phyloP scores from a whole-genome alignment of 2,329 filamentous ascomycete species.

The Exophiala bonariae region DNA sequence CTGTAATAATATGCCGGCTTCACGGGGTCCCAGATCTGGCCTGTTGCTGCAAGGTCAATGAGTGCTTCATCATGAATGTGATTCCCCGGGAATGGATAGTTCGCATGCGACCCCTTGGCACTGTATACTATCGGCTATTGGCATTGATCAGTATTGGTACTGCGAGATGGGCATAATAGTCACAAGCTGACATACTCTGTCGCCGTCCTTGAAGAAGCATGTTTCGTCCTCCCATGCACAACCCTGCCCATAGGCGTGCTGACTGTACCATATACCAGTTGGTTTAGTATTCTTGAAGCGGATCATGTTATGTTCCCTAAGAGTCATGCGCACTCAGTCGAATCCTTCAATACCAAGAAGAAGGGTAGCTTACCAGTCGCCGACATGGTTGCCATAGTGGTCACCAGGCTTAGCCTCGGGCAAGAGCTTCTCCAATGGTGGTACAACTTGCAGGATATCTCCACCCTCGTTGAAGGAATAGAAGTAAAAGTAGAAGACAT shows the following conservation, averaged over 20 bases:
- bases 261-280: conserved; percentile 62
- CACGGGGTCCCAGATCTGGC: conserved; percentile 83
- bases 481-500: conserved; percentile 99
- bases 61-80: conserved; percentile 78
- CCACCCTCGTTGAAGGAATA: conserved; percentile 98
- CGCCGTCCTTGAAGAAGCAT: conserved; percentile 13
- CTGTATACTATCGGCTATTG: conserved; percentile 78
- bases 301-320: conserved; percentile 80
- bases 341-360: not conserved
- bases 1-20: conserved; percentile 79
- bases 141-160: no score
- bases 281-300: conserved; percentile 85
- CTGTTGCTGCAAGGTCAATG: conserved; percentile 56
- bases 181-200: conserved; percentile 3
- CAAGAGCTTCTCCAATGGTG: conserved; percentile 18
- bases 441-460: conserved; percentile 71
- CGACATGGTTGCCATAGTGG: conserved; percentile 93
- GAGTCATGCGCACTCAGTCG: not conserved
- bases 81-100: conserved; percentile 67
- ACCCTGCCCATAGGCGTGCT: conserved; percentile 63
- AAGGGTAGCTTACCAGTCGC: conserved; percentile 68
- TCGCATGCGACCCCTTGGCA: conserved; percentile 89
- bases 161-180: not conserved
- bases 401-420: conserved; percentile 48
- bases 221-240: conserved; percentile 54